Evolutionary conservation across 305 asterid species (phyloP).

Genomic region (Striga hermonthica): DNA sequence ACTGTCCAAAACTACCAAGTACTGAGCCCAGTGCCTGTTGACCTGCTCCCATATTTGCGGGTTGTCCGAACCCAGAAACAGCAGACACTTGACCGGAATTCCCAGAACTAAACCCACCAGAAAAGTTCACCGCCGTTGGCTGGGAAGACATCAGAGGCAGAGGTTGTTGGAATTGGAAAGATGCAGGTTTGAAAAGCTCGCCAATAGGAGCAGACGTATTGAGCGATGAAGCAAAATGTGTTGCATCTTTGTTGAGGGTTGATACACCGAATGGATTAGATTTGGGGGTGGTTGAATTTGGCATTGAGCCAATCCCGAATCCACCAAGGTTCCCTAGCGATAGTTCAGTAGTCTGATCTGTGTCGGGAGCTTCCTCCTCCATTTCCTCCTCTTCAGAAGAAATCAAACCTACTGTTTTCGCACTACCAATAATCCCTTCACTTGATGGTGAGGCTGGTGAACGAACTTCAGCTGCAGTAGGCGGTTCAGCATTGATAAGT

Average conservation of each 20-base stretch:
- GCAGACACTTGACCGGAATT: slow-evolving; percentile 50
- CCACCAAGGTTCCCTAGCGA: slow-evolving; percentile 64
- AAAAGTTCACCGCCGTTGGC: slow-evolving; percentile 43
- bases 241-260: slow-evolving; percentile 36
- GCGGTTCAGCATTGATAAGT: slow-evolving; percentile 37
- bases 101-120: slow-evolving; percentile 56
- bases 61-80: slow-evolving; percentile 75
- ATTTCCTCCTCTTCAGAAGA: slow-evolving; percentile 82
- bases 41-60: slow-evolving; percentile 71
- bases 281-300: slow-evolving; percentile 43
- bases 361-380: slow-evolving; percentile 99
- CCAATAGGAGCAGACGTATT: slow-evolving; percentile 46
- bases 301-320: slow-evolving; percentile 64
- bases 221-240: slow-evolving; percentile 39
- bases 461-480: slow-evolving; percentile 29
- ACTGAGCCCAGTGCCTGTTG: slow-evolving; percentile 87
- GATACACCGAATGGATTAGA: slow-evolving; percentile 72
- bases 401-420: slow-evolving; percentile 38
- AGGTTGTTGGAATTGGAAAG: slow-evolving; percentile 68
- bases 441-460: slow-evolving; percentile 37
- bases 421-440: slow-evolving; percentile 41
- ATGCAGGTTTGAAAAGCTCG: slow-evolving; percentile 90
- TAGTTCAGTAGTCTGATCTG: slow-evolving; percentile 45
- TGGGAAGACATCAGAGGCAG: slow-evolving; percentile 49
- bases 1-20: slow-evolving; percentile 94